A percentile compares a stretch with the other conserved stretches of the same genome.
These are phyloP conservation scores for Kazachstania kunashirensis DNA, from an alignment of 805 yeast species.

Conservation along the genomic window DNA sequence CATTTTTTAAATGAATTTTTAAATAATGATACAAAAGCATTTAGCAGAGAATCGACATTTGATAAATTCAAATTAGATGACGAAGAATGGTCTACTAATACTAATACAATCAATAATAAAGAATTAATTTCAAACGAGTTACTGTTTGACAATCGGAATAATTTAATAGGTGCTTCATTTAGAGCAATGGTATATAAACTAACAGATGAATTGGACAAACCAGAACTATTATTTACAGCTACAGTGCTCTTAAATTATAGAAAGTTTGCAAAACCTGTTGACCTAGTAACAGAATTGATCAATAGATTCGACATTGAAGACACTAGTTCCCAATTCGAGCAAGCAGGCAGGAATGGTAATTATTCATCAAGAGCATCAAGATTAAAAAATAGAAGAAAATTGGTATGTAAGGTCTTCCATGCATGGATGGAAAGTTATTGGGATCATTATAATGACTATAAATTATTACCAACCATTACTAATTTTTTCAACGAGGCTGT, in stretches of 20 bases:
- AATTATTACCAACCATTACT: conserved; percentile 55
- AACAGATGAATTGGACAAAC: conserved; percentile 54
- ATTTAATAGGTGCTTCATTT: conserved; percentile 60
- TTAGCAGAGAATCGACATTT: conserved; percentile 31
- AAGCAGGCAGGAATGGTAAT: conserved; percentile 28
- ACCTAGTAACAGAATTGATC: conserved; percentile 59
- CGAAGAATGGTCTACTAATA: conserved; percentile 5
- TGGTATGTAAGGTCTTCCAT: conserved; percentile 60
- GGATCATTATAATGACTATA: conserved; percentile 55
- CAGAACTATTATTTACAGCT: conserved; percentile 58
- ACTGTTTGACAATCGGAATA: conserved; percentile 32
- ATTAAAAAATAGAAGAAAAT: conserved; percentile 51
- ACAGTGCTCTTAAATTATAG: conserved; percentile 72
- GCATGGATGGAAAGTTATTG: conserved; percentile 89
- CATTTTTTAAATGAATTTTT: conserved; percentile 4
- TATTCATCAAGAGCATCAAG: conserved; percentile 36
- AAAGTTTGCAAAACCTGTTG: conserved; percentile 56
- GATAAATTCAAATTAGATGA: conserved; percentile 27
- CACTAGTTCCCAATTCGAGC: conserved; percentile 26
- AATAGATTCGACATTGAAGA: conserved; percentile 50
- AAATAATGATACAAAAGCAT: conserved; percentile 29
- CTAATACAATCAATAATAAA: conserved; percentile 15
- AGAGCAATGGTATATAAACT: conserved; percentile 54
- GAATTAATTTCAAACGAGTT: conserved; percentile 35
- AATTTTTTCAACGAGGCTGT: conserved; percentile 74